phyloP scores from a whole-genome alignment of 2,329 filamentous ascomycete genomes.

The Hymenoscyphus fructigenus region DNA sequence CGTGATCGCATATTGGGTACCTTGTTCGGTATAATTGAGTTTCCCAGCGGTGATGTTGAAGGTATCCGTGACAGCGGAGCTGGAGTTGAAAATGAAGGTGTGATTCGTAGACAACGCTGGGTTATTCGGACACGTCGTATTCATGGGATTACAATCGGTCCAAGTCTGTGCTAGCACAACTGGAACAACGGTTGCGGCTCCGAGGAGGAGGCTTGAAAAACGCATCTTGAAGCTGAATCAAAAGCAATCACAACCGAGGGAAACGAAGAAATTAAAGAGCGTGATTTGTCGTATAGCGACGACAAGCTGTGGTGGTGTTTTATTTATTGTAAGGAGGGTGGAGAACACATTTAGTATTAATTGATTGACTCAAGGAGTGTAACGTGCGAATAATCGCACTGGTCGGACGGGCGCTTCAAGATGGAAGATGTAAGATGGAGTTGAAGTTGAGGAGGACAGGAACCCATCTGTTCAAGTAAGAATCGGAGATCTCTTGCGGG shows the following conservation, averaged over 20 bases:
- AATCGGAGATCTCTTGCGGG: not conserved
- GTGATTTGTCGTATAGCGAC: slow-evolving; percentile 4
- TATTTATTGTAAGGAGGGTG: slow-evolving; percentile 1
- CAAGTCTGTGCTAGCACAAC: slow-evolving; percentile 66
- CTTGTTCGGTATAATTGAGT: slow-evolving; percentile 61
- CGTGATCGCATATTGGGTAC: slow-evolving; percentile 70
- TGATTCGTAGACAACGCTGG: slow-evolving; percentile 66
- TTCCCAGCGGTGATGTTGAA: slow-evolving; percentile 70
- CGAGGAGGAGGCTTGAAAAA: slow-evolving; percentile 25
- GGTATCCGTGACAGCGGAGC: slow-evolving; percentile 52
- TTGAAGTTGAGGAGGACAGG: not conserved
- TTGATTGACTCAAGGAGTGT: slow-evolving; percentile 14
- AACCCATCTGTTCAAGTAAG: not conserved
- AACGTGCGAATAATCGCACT: slow-evolving; percentile 7
- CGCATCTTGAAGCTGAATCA: slow-evolving; percentile 22
- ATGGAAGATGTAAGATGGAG: slow-evolving; percentile 1
- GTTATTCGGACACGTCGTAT: slow-evolving; percentile 67
- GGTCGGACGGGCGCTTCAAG: not conserved
- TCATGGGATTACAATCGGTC: slow-evolving; percentile 75
- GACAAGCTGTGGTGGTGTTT: not conserved
- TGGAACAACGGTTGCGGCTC: slow-evolving; percentile 37
- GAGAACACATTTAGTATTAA: not conserved
- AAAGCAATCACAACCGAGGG: not conserved
- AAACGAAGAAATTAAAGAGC: slow-evolving; percentile 7
- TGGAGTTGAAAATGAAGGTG: slow-evolving; percentile 61